Evolutionary conservation across 2,329 filamentous ascomycete genomes (phyloP), one percentile per base, ranked within the genome.

Genomic region (Alternaria angustiovoidea): DNA sequence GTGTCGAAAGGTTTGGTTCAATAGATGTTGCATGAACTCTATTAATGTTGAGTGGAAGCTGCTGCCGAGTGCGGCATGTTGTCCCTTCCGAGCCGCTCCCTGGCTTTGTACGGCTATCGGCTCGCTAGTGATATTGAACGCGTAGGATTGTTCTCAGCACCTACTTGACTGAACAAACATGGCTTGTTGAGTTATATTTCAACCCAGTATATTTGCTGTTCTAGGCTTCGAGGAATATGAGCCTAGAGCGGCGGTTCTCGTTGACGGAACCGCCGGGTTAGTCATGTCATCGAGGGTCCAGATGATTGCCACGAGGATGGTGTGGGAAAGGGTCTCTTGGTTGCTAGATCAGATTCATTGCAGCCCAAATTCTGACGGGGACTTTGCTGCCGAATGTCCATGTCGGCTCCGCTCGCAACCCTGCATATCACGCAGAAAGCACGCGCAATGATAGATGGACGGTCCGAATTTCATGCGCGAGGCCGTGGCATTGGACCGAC

Each of bases 1-100:
- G 30, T 16, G 18, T 48, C 7, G 46, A 24, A 34, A n/a, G 14
- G 30, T 3, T 24, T 48, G 30, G 18, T 24, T 11, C 30, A 34
- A 22, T 14, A 22, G 18, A 34, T 36, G 11, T 24, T 22, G 32
- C 34, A 34, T 49, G 46, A 16, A 38, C 20, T 48, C 18, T n/a
- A 55, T 51, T 26, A 12, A 41, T 14, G 26, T 28, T 18, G 24
- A n/a, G 32, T n/a, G 18, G 24, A 46, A 47, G 39, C 32, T 34
- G 32, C 22, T 36, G 57, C 57, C 26, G 41, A 51, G 46, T 32
- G 38, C 43, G 51, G 51, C 16, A 20, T 26, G n/a, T 32, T 48
- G 12, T 28, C 22, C 4, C 51, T 14, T 51, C 39, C n/a, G 22
- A 47, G 57, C 39, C 12, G 30, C 12, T 8, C 18, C 24, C 32